These are phyloP conservation scores for Suillus paluster DNA, from an alignment of 768 basidiomycete species.

Conservation along the genomic window DNA sequence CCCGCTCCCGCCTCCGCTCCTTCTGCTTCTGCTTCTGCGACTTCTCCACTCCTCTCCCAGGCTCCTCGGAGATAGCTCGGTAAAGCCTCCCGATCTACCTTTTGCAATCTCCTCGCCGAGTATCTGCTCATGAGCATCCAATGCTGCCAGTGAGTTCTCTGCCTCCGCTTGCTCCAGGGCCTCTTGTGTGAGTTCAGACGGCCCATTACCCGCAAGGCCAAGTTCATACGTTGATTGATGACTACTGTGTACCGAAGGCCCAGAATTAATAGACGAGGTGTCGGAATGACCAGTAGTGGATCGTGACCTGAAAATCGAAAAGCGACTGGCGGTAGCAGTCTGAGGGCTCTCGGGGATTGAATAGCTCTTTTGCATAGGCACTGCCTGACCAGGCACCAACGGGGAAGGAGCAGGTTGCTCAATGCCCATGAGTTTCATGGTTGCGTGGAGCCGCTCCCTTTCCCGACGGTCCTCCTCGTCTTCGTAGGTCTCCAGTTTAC, in stretches of 20 bases:
- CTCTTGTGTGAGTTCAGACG: conserved; percentile 66
- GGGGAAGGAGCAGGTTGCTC: conserved; percentile 60
- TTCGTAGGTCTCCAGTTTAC: conserved; percentile 85
- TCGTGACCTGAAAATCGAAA: conserved; percentile 73
- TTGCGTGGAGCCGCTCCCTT: conserved; percentile 84
- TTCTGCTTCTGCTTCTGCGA: conserved; percentile 45
- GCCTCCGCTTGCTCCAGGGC: conserved; percentile 82
- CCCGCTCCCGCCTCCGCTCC: conserved; percentile 64
- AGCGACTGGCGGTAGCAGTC: conserved; percentile 47
- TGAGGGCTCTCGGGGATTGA: conserved; percentile 40
- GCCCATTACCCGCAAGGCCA: conserved; percentile 29
- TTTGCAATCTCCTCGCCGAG: conserved; percentile 77
- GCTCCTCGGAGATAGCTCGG: conserved; percentile 57
- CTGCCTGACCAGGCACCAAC: conserved; percentile 26
- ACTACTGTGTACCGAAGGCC: conserved; percentile 41
- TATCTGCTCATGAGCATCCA: conserved; percentile 78
- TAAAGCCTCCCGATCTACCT: conserved; percentile 76
- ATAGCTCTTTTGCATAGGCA: conserved; percentile 44
- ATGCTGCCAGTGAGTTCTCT: conserved; percentile 71
- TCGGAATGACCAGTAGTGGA: conserved; percentile 50
- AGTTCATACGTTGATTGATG: conserved; percentile 33
- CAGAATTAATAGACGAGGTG: conserved; percentile 52
- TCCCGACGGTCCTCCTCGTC: conserved; percentile 92
- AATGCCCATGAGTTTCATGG: conserved; percentile 95
- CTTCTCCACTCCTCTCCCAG: conserved; percentile 59